Percentiles rank a stretch among this genome's conserved stretches.
phyloP scores from a whole-genome alignment of 352 stramenopile species.

The Phytophthora tubulina region DNA sequence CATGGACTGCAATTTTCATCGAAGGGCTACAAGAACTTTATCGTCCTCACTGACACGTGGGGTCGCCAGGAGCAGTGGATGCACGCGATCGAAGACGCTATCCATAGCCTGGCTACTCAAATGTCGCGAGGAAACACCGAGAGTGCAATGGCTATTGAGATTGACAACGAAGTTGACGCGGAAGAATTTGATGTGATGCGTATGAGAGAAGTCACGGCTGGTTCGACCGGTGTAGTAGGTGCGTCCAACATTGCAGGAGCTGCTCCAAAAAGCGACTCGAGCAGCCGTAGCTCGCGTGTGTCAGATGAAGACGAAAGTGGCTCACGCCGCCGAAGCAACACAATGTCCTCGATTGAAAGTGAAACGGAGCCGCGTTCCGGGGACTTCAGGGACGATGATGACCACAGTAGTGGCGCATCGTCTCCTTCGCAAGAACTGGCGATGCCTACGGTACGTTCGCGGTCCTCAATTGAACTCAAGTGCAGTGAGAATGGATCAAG shows the following conservation, averaged over 20 bases:
- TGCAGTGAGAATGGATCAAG: slow-evolving; percentile 28
- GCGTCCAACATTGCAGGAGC: slow-evolving; percentile 21
- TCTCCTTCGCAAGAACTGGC: slow-evolving; percentile 40
- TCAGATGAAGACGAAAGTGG: slow-evolving; percentile 39
- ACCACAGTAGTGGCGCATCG: slow-evolving; percentile 30
- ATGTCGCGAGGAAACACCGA: slow-evolving; percentile 70
- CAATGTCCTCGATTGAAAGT: slow-evolving; percentile 46
- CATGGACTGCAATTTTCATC: slow-evolving; percentile 89
- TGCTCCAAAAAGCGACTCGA: slow-evolving; percentile 41
- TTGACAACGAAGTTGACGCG: slow-evolving; percentile 89
- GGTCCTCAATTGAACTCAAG: slow-evolving; percentile 44
- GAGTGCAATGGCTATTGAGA: slow-evolving; percentile 86
- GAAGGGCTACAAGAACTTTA: slow-evolving; percentile 92
- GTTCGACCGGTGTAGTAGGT: slow-evolving; percentile 13
- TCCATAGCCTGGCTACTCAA: slow-evolving; percentile 69
- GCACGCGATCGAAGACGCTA: slow-evolving; percentile 84
- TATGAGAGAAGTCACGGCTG: slow-evolving; percentile 42
- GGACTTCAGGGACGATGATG: slow-evolving; percentile 25
- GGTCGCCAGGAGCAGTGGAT: slow-evolving; percentile 90
- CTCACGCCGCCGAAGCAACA: slow-evolving; percentile 44
- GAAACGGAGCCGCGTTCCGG: slow-evolving; percentile 26
- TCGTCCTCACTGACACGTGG: slow-evolving; percentile 88
- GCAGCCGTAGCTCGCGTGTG: slow-evolving; percentile 25
- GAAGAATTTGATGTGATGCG: slow-evolving; percentile 78
- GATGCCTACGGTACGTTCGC: slow-evolving; percentile 39